phyloP scores from a whole-genome alignment of 306 rosid genomes.

The Echinosophora koreensis region DNA sequence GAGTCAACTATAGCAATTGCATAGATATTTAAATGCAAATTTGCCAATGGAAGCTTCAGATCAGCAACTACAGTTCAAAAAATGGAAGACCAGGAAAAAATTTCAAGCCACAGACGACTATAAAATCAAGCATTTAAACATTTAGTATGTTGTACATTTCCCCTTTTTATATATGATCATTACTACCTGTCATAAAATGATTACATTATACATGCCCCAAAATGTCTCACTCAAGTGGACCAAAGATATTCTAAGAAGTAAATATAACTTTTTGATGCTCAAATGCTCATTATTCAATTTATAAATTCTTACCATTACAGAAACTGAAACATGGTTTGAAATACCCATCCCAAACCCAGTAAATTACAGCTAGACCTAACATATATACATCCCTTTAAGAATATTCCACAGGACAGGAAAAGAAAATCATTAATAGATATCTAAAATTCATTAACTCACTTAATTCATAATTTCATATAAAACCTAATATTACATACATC shows the following conservation, averaged over 20 bases:
- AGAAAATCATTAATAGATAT: constrained; percentile 22
- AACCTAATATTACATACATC: constrained; percentile 28
- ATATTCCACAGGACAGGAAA: constrained; percentile 38
- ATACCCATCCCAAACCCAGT: constrained; percentile 28
- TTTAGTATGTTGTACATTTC: constrained; percentile 23
- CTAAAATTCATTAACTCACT: constrained; percentile 26
- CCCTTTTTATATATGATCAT: constrained; percentile 24
- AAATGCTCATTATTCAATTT: constrained; percentile 16
- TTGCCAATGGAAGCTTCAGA: constrained; percentile 41
- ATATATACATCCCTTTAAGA: constrained; percentile 29
- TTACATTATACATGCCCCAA: constrained; percentile 28
- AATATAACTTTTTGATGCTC: constrained; percentile 26
- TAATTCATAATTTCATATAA: constrained; percentile 13
- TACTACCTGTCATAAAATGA: constrained; percentile 19
- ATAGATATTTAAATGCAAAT: constrained; percentile 33
- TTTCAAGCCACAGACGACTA: constrained; percentile 28
- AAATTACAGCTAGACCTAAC: constrained; percentile 34
- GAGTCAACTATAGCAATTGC: constrained; percentile 23
- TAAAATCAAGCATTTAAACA: constrained; percentile 27
- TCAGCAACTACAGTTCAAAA: constrained; percentile 14
- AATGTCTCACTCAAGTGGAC: constrained; percentile 13
- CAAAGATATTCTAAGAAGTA: constrained; percentile 30
- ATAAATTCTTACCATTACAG: constrained; percentile 39
- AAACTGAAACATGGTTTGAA: constrained; percentile 19
- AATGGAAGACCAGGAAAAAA: constrained; percentile 18